Percentiles rank a stretch among this genome's conserved stretches.
These are phyloP conservation scores for Podospora pseudopauciseta DNA, from an alignment of 495 filamentous ascomycete genomes.

Conservation along the genomic window DNA sequence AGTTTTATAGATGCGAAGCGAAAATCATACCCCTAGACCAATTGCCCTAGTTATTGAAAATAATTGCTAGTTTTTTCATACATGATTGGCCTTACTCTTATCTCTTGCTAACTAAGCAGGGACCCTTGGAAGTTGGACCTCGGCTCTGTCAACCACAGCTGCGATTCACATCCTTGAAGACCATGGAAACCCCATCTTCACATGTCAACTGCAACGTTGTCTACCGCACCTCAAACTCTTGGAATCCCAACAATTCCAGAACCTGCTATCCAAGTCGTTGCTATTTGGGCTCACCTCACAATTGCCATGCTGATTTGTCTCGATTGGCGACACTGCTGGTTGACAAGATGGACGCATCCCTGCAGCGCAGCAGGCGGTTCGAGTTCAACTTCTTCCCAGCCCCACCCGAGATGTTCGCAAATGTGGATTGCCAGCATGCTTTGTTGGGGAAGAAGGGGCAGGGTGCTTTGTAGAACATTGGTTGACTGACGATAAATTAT, in stretches of 20 bases:
- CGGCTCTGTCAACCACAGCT: background rate
- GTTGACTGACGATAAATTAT: background rate
- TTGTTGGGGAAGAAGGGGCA: background rate
- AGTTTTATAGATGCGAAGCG: conserved; percentile 34
- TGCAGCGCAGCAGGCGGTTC: background rate
- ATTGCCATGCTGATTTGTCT: background rate
- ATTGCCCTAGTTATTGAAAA: conserved; percentile 21
- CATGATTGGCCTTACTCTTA: no score
- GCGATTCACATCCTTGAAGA: background rate
- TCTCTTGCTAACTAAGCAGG: no score
- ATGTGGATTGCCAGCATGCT: background rate
- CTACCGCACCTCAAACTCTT: background rate
- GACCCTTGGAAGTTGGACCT: background rate
- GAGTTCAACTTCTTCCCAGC: background rate
- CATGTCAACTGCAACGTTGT: background rate
- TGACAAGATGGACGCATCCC: background rate
- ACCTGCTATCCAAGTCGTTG: no score
- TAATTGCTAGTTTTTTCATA: background rate
- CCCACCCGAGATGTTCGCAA: background rate
- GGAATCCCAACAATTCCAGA: background rate
- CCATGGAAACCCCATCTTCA: background rate
- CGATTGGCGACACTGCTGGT: background rate
- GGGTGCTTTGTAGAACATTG: background rate
- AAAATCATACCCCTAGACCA: conserved; percentile 47
- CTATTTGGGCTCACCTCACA: background rate